Evolutionary conservation across 345 rosid genomes (phyloP).

Genomic region (Cochlearia excelsa): DNA sequence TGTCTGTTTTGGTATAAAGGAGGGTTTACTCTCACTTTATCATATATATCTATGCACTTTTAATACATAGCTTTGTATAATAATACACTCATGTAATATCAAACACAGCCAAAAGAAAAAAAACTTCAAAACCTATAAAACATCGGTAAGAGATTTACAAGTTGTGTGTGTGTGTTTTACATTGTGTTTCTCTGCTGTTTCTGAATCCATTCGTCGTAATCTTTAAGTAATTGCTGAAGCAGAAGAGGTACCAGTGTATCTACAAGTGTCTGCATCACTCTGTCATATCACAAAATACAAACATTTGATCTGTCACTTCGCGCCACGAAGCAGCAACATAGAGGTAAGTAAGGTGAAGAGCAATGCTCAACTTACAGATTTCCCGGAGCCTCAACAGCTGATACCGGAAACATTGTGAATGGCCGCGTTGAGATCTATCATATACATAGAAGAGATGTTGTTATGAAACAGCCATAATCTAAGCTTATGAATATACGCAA

Average conservation of each 20-base stretch:
- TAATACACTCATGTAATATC: too few relatives aligned
- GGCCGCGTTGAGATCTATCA: slow-evolving; percentile 68
- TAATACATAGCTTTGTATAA: too few relatives aligned
- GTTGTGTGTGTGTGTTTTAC: slow-evolving; percentile 2
- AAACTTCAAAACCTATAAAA: not conserved
- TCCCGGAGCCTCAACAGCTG: slow-evolving; percentile 79
- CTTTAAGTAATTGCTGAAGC: slow-evolving; percentile 58
- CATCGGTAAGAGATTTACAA: not conserved
- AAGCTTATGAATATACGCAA: slow-evolving; percentile 4
- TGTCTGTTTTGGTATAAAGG: too few relatives aligned
- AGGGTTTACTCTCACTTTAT: not conserved
- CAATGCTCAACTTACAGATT: slow-evolving; percentile 52
- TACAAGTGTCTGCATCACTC: slow-evolving; percentile 76
- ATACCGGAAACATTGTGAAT: slow-evolving; percentile 60
- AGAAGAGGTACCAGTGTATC: slow-evolving; percentile 68
- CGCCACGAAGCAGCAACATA: not conserved
- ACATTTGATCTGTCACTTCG: not conserved
- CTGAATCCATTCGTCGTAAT: slow-evolving; percentile 58
- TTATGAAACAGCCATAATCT: not conserved
- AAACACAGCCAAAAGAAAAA: too few relatives aligned
- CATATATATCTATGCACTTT: not conserved
- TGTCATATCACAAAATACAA: slow-evolving; percentile 25
- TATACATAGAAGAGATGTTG: not conserved
- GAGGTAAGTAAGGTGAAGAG: not conserved
- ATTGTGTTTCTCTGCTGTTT: slow-evolving; percentile 27